phyloP scores from a whole-genome alignment of 306 rosid species.

The Cucumis melo region DNA sequence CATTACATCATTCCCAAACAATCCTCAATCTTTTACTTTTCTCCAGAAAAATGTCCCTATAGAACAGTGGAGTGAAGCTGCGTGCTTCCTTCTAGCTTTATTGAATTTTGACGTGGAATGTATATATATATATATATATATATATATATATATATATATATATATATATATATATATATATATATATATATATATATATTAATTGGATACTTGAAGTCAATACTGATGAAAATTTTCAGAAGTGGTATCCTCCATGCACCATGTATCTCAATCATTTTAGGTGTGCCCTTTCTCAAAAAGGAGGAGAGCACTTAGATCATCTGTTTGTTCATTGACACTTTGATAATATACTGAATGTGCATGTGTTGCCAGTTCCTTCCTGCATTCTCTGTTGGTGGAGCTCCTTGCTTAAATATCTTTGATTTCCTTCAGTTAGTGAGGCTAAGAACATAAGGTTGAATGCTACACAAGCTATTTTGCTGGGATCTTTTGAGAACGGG shows the following conservation, averaged over 20 bases:
- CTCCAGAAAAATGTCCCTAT: neutral
- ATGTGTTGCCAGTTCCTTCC: neutral
- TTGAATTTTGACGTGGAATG: neutral
- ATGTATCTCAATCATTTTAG: neutral
- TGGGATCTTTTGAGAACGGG: neutral
- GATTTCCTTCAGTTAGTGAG: neutral
- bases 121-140: neutral
- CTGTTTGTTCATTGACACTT: neutral
- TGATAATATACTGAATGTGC: neutral
- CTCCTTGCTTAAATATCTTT: neutral
- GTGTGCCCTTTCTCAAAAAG: neutral
- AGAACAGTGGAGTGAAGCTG: neutral
- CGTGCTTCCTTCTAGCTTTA: neutral
- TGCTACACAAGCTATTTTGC: neutral
- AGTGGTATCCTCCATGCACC: neutral
- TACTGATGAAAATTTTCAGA: neutral
- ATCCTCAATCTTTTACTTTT: neutral
- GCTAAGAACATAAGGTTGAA: neutral
- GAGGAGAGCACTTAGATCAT: neutral
- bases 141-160: neutral
- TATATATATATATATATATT: neutral
- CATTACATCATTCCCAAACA: neutral
- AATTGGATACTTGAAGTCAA: neutral
- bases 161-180: neutral
- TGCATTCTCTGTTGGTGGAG: neutral